Percentiles rank a stretch among this genome's conserved stretches.
These are phyloP conservation scores for Lipomyces starkeyi DNA, from an alignment of 805 yeast genomes.

Conservation along the genomic window DNA sequence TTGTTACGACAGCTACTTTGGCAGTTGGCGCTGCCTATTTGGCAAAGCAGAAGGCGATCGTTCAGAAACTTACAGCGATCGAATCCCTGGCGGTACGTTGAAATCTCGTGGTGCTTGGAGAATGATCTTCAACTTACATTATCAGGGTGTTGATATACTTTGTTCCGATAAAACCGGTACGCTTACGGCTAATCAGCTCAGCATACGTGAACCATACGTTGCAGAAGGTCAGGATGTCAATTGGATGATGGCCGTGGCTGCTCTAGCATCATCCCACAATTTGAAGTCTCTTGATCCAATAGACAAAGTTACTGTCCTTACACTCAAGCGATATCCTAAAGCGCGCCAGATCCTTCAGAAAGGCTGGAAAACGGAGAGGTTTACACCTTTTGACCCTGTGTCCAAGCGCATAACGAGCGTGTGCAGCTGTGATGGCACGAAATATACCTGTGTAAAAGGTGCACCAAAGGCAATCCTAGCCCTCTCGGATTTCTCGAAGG, in stretches of 20 bases:
- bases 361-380: constrained; percentile 94
- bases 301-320: constrained; percentile 94
- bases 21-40: constrained; percentile 99
- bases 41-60: constrained; percentile 96
- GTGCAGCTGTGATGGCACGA: constrained; percentile 94
- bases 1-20: constrained; percentile 98
- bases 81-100: constrained; percentile 85
- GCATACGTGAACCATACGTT: constrained; percentile 95
- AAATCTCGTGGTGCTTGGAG: constrained; percentile 62
- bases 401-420: constrained; percentile 95
- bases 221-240: constrained; percentile 96
- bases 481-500: constrained; percentile 95
- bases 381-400: constrained; percentile 97
- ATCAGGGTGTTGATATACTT: constrained; percentile 90
- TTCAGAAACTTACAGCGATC: constrained; percentile 92
- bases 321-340: constrained; percentile 85
- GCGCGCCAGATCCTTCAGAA: constrained; percentile 91
- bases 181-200: constrained; percentile 92
- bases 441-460: constrained; percentile 95
- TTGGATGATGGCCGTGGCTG: constrained; percentile 95
- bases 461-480: constrained; percentile 98
- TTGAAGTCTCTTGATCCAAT: constrained; percentile 97
- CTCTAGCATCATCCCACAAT: constrained; percentile 97
- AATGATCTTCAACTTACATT: constrained; percentile 64
- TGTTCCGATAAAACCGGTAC: constrained; percentile 99